A percentile compares a stretch with the other conserved stretches of the same genome.
Conservation (phyloP, 257 asterid species). For the Thymus mandschuricus region DNA sequence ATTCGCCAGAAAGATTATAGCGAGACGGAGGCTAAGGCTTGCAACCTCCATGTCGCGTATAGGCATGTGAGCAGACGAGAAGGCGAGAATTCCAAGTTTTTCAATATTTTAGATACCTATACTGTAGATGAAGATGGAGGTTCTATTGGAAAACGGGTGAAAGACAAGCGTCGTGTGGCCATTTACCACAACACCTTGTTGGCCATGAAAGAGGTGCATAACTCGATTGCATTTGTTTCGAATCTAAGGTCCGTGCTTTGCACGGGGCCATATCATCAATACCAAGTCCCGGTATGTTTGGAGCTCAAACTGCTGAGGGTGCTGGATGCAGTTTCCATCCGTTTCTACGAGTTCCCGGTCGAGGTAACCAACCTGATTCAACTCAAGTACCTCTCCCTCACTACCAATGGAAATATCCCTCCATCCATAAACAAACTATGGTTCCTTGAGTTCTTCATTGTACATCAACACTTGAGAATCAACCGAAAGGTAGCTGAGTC, state of each 20-base stretch:
- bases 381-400: neutral
- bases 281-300: neutral
- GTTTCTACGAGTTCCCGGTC: neutral
- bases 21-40: neutral
- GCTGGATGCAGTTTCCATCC: neutral
- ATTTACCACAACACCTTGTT: neutral
- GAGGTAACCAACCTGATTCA: neutral
- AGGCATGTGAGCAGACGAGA: neutral
- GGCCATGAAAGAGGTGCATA: neutral
- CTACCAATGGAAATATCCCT: neutral
- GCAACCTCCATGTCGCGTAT: neutral
- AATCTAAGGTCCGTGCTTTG: neutral
- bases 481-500: neutral
- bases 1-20: neutral
- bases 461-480: neutral
- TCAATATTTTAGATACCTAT: neutral
- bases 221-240: neutral
- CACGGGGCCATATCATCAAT: neutral
- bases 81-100: neutral
- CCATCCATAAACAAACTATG: neutral
- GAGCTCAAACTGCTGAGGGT: neutral
- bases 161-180: neutral
- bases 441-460: neutral
- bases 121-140: neutral
- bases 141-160: neutral